Base-by-base conservation (phyloP, 2,329 filamentous ascomycete genomes). In the Mycosphaerella sp. region DNA sequence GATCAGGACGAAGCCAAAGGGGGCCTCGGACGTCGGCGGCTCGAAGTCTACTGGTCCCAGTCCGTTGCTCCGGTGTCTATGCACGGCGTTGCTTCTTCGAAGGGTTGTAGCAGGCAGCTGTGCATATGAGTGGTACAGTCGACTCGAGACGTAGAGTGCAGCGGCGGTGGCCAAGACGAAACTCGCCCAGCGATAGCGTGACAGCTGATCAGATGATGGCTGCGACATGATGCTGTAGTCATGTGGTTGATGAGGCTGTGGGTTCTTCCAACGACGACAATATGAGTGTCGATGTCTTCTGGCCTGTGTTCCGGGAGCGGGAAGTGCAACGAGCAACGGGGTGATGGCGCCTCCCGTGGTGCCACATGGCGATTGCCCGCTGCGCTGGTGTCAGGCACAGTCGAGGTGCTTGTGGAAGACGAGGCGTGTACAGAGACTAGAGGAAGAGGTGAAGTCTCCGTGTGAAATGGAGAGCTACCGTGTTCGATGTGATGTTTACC, bases 71-170 rank as follows among this genome's bases (percentile, higher is more conserved):
- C 59, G 49, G 18, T 53, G 40, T 44, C 56, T 52, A 41, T 59
- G 56, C 25, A 60, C 47, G 8, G 58, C 59, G 43, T 59, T 58
- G 40, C 59, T 62, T 45, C 59, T 54, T 13, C 51, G 58, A 18
- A 62, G 50, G 36, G 30, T 43, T 18, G 50, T 44, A 9, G 54
- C 34, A n/a, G 54, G 52, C 21, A 32, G 46, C 4, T 41, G 49
- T 4, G 39, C 13, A 25, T 50, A 50, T 12, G 50, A 37, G 7
- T 42, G 37, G 49, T 82, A 85, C 59, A 81, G 69, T 50, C 80
- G 77, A 63, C 81, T 86, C 50, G 77, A 75, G 49, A 79, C 69
- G 43, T 78, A 81, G 9, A 73, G 75, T 39, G 79, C 78, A 1
- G 79, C 78, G 41, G 80, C 65, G 41, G 77, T 76, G 34, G 81